Percentiles rank a stretch among this genome's conserved stretches.
Conservation (phyloP, 495 filamentous ascomycete species). For the Penicillium goetzii region DNA sequence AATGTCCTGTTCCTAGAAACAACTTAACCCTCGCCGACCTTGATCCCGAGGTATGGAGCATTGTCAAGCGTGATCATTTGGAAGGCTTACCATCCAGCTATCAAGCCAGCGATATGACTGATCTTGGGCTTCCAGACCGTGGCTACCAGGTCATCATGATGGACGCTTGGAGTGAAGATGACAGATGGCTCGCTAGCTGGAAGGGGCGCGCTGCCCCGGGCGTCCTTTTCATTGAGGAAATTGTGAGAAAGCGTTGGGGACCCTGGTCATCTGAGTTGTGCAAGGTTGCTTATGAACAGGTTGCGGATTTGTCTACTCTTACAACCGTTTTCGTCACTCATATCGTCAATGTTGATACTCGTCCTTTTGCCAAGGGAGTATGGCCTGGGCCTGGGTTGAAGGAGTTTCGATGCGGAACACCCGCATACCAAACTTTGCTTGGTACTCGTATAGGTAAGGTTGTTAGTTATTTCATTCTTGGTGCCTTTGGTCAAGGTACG, state of each 20-base stretch:
- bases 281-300: neutral
- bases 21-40: neutral
- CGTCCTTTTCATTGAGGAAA: neutral
- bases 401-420: neutral
- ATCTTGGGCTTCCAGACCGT: neutral
- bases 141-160: neutral
- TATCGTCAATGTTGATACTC: neutral
- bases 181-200: neutral
- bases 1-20: neutral
- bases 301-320: neutral
- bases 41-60: neutral
- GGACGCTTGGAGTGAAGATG: neutral
- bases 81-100: neutral
- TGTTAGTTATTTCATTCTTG: neutral
- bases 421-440: neutral
- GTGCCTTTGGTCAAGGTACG: constrained; percentile 2
- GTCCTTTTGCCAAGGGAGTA: neutral
- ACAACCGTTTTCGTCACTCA: neutral
- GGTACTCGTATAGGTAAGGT: constrained; percentile 2
- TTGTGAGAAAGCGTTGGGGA: neutral
- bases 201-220: neutral
- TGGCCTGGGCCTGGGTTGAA: neutral
- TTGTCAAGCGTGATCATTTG: neutral
- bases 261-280: neutral
- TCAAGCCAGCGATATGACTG: neutral